phyloP scores from a whole-genome alignment of 768 basidiomycete species.

The Mycena kentingensis region DNA sequence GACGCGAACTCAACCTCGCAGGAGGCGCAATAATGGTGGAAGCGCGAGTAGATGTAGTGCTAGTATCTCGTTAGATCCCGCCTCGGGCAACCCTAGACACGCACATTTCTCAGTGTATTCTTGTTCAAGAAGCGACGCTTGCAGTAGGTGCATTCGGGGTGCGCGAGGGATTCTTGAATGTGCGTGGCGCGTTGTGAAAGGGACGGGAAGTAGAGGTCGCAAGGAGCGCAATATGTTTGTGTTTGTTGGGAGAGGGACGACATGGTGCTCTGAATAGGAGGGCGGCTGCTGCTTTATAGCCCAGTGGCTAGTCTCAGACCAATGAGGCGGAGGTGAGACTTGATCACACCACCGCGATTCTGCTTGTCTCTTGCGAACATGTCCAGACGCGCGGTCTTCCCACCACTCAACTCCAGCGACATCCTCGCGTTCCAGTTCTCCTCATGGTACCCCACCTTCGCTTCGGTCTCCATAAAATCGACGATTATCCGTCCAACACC shows the following conservation, averaged over 20 bases:
- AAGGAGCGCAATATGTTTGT: conserved; percentile 25
- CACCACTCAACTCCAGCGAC: conserved; percentile 48
- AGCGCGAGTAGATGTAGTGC: conserved; percentile 26
- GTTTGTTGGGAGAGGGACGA: conserved; percentile 5
- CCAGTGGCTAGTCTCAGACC: too few relatives aligned
- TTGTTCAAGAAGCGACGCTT: conserved; percentile 23
- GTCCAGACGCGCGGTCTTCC: conserved; percentile 46
- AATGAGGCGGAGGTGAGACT: too few relatives aligned
- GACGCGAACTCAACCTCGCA: conserved; percentile 25
- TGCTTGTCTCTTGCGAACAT: neutral
- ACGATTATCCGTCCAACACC: conserved; percentile 72
- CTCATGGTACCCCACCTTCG: conserved; percentile 78
- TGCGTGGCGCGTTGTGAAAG: conserved; percentile 20
- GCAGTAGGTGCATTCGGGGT: conserved; percentile 27
- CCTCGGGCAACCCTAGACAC: neutral
- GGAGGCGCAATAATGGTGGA: conserved; percentile 26
- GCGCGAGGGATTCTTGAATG: conserved; percentile 14
- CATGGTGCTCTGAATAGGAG: neutral
- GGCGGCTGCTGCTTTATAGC: neutral
- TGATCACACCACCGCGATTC: neutral
- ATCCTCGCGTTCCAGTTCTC: conserved; percentile 81
- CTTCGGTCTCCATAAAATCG: conserved; percentile 65
- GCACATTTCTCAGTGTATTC: conserved; percentile 24
- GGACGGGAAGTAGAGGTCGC: conserved; percentile 26
- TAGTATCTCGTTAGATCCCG: neutral